Conservation (phyloP, 2,329 filamentous ascomycete genomes). For the Cytospora chrysosperma region DNA sequence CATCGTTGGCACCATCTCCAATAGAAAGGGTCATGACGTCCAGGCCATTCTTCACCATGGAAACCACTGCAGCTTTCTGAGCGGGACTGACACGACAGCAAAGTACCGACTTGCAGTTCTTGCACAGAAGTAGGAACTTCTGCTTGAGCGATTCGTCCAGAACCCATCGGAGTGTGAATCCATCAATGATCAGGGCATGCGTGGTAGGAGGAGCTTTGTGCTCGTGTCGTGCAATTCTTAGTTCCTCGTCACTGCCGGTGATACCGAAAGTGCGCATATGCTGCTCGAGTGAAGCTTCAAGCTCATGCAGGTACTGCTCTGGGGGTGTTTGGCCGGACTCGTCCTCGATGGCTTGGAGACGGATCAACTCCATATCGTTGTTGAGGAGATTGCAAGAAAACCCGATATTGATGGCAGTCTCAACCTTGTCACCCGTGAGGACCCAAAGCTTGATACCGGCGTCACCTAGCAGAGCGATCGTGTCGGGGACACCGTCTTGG, state of each 20-base stretch:
- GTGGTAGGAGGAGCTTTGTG: slow-evolving; percentile 85
- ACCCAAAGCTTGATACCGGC: slow-evolving; percentile 99
- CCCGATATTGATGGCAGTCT: slow-evolving; percentile 99
- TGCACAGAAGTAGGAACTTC: slow-evolving; percentile 92
- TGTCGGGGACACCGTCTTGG: slow-evolving; percentile 95
- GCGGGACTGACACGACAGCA: slow-evolving; percentile 97
- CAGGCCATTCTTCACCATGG: slow-evolving; percentile 90
- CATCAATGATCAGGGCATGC: slow-evolving; percentile 92
- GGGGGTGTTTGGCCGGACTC: slow-evolving; percentile 49
- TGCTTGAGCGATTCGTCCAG: slow-evolving; percentile 80
- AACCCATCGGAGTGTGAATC: slow-evolving; percentile 86
- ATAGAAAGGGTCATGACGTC: slow-evolving; percentile 96
- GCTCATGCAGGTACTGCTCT: slow-evolving; percentile 52
- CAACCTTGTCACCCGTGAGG: slow-evolving; percentile 95
- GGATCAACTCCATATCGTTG: slow-evolving; percentile 96
- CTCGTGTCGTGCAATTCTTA: slow-evolving; percentile 73
- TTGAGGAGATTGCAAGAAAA: slow-evolving; percentile 97
- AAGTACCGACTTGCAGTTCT: slow-evolving; percentile 93
- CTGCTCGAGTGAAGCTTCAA: slow-evolving; percentile 72
- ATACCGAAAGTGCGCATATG: slow-evolving; percentile 72
- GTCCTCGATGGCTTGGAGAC: slow-evolving; percentile 81
- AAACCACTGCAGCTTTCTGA: slow-evolving; percentile 95
- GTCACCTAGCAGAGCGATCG: slow-evolving; percentile 84
- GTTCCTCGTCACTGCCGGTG: slow-evolving; percentile 81
- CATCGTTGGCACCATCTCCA: slow-evolving; percentile 92